A percentile compares a stretch with the other conserved stretches of the same genome.
Evolutionary conservation across 2,329 filamentous ascomycete species (phyloP).

Genomic region (Capronia coronata): DNA sequence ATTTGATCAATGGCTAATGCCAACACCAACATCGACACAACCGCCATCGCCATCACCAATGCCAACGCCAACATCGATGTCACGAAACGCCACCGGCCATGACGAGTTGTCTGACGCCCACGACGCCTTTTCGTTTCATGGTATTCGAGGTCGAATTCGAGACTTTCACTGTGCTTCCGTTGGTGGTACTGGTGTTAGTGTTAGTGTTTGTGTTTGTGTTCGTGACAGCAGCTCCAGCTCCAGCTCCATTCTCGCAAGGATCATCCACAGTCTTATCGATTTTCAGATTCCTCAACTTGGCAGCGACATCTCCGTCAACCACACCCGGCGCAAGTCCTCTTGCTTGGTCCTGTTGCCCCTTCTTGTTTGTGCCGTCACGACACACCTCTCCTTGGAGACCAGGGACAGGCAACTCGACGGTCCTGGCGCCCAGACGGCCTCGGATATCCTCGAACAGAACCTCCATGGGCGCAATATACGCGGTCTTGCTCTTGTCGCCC

Average conservation of each 20-base stretch:
- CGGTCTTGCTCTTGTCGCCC: slow-evolving; percentile 70
- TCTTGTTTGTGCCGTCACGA: slow-evolving; percentile 4
- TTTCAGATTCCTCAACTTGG: slow-evolving; percentile 11
- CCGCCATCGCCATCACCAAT: too few relatives aligned
- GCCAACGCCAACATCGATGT: background rate
- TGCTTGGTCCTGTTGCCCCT: slow-evolving; percentile 1
- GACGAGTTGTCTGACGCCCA: slow-evolving; percentile 19
- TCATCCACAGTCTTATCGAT: slow-evolving; percentile 1
- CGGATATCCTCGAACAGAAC: slow-evolving; percentile 74
- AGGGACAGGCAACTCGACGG: slow-evolving; percentile 21
- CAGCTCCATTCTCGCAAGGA: background rate
- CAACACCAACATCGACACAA: too few relatives aligned
- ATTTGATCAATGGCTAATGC: too few relatives aligned
- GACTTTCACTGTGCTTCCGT: too few relatives aligned
- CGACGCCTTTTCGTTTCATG: slow-evolving; percentile 14
- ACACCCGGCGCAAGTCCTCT: background rate
- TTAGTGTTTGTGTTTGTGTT: background rate
- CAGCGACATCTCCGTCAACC: slow-evolving; percentile 6
- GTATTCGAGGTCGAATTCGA: background rate
- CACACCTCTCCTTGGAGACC: background rate
- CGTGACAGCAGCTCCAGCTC: background rate
- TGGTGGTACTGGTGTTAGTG: background rate
- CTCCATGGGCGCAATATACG: slow-evolving; percentile 95
- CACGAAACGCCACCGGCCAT: slow-evolving; percentile 21
- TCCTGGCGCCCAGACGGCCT: slow-evolving; percentile 18